Conservation (phyloP, 129 eudicot genomes). For the Tagetes patula region DNA sequence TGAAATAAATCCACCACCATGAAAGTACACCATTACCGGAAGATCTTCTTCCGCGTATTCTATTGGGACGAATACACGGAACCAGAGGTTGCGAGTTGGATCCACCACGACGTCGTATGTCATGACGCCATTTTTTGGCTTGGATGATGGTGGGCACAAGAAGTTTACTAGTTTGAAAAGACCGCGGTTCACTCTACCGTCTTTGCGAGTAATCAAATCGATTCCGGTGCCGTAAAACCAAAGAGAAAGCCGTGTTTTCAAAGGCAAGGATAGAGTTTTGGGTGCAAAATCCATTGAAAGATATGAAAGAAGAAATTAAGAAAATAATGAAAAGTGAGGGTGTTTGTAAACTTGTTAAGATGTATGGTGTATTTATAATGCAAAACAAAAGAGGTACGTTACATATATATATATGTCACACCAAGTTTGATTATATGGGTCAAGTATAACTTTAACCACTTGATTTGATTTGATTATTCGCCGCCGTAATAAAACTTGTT, state of each 20-base stretch:
- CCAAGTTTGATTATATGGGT: too few relatives aligned
- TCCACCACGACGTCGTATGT: neutral
- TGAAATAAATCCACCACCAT: conserved; percentile 38
- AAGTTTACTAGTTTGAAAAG: neutral
- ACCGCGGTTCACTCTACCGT: conserved; percentile 10
- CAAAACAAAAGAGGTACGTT: too few relatives aligned
- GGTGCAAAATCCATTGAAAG: neutral
- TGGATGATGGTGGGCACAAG: neutral
- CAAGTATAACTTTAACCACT: too few relatives aligned
- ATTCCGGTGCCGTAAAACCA: neutral
- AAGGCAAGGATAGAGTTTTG: neutral
- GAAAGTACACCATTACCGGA: conserved; percentile 35
- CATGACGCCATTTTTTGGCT: neutral
- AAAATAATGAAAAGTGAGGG: too few relatives aligned
- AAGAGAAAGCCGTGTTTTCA: neutral
- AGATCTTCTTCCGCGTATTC: conserved; percentile 5
- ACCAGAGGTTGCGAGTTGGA: conserved; percentile 8
- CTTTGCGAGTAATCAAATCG: neutral
- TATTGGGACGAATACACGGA: conserved; percentile 12
- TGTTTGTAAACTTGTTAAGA: too few relatives aligned
- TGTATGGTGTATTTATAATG: too few relatives aligned
- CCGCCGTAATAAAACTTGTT: too few relatives aligned
- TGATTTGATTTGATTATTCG: too few relatives aligned
- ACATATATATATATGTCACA: too few relatives aligned
- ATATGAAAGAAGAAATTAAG: neutral